phyloP scores from a whole-genome alignment of 257 asterid genomes.

The Nicotiana sylvestris region DNA sequence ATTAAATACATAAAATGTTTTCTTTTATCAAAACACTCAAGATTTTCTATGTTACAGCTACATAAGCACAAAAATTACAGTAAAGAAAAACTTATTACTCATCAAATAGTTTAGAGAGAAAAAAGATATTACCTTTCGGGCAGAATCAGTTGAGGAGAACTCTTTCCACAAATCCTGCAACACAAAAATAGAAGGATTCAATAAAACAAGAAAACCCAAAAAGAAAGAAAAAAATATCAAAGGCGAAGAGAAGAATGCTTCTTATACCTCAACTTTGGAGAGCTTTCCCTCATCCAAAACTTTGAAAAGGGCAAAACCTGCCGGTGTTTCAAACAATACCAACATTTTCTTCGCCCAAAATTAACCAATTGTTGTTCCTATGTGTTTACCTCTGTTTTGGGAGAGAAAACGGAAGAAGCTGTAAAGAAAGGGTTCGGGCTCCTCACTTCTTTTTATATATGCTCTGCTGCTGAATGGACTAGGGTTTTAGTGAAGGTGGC shows the following conservation, averaged over 20 bases:
- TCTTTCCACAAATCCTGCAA: constrained; percentile 75
- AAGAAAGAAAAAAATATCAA: too few species aligned
- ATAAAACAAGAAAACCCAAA: background rate
- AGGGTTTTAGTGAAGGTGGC: background rate
- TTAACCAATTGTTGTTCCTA: background rate
- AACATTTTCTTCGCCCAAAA: constrained; percentile 21
- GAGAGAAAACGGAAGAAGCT: background rate
- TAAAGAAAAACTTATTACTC: background rate
- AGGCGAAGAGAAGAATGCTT: background rate
- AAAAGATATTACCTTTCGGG: constrained; percentile 51
- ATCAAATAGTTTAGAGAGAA: background rate
- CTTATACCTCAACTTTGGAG: constrained; percentile 47
- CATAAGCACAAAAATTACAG: background rate
- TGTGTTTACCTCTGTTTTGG: background rate
- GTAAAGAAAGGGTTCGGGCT: background rate
- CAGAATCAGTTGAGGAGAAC: constrained; percentile 59
- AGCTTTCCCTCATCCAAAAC: constrained; percentile 57
- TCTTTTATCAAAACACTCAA: background rate
- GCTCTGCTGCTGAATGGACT: background rate
- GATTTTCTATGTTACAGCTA: background rate
- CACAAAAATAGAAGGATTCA: background rate
- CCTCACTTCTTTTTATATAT: background rate
- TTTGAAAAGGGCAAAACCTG: constrained; percentile 59
- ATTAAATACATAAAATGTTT: background rate
- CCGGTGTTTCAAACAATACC: constrained; percentile 51